Evolutionary conservation across 805 yeast genomes (phyloP).

Genomic region (Lipomyces japonicus): DNA sequence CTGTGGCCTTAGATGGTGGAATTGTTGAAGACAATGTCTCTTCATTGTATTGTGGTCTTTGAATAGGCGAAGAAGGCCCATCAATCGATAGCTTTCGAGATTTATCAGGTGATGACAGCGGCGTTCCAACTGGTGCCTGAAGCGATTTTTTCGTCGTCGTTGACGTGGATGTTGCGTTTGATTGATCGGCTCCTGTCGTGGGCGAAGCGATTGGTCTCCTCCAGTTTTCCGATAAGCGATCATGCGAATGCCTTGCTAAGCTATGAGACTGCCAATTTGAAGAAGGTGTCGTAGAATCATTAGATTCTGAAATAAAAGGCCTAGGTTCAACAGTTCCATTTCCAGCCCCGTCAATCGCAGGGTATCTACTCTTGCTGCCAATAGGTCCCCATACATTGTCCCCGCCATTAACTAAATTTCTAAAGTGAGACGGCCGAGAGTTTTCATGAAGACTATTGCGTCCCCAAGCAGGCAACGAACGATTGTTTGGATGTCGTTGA

Average conservation of each 20-base stretch:
- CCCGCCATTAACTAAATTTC: constrained; percentile 11
- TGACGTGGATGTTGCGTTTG: not conserved
- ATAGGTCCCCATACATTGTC: constrained; percentile 29
- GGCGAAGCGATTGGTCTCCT: constrained; percentile 15
- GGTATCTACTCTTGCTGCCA: constrained; percentile 21
- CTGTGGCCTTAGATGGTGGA: constrained; percentile 6
- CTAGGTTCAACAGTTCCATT: constrained; percentile 12
- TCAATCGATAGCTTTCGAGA: not conserved
- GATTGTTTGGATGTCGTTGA: not conserved
- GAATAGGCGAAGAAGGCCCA: constrained; percentile 17
- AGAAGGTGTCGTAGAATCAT: not conserved
- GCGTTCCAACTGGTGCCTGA: constrained; percentile 12
- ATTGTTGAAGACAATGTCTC: constrained; percentile 1
- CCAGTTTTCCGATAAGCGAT: constrained; percentile 24
- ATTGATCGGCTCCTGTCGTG: not conserved
- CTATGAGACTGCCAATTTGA: not conserved
- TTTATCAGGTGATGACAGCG: constrained; percentile 15
- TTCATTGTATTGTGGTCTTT: not conserved
- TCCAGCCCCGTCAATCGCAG: constrained; percentile 19
- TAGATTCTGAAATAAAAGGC: constrained; percentile 5
- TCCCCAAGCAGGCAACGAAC: not conserved
- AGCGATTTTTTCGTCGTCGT: not conserved
- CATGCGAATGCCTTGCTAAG: constrained; percentile 9
- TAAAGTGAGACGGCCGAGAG: constrained; percentile 3
- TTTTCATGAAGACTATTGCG: not conserved